A percentile compares a stretch with the other conserved stretches of the same genome.
These are phyloP conservation scores for Aspergillus aculeatinus DNA, from an alignment of 2,329 filamentous ascomycete genomes.

Conservation along the genomic window DNA sequence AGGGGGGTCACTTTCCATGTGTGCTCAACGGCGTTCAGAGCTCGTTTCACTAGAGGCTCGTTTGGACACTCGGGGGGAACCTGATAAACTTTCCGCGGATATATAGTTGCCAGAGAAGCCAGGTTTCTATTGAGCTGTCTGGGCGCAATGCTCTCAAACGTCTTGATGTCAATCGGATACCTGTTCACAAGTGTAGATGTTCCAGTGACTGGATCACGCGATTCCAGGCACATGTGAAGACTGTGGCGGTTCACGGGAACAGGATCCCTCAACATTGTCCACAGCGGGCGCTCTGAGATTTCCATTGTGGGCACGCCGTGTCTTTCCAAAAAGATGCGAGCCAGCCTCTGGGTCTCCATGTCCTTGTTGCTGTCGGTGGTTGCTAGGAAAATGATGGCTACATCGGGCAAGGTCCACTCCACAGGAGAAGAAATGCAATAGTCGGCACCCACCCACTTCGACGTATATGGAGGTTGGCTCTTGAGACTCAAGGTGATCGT, in stretches of 20 bases:
- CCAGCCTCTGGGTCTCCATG: conserved; percentile 32
- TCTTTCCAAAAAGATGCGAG: conserved; percentile 43
- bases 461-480: conserved; percentile 38
- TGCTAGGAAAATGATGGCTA: conserved; percentile 48
- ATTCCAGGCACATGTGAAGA: conserved; percentile 46
- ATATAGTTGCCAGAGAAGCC: conserved; percentile 40
- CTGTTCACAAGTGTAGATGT: conserved; percentile 35
- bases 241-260: conserved; percentile 42
- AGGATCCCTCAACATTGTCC: conserved; percentile 35
- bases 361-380: conserved; percentile 31
- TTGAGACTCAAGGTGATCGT: conserved; percentile 42
- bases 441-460: conserved; percentile 37
- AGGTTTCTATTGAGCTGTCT: conserved; percentile 49
- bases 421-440: conserved; percentile 40
- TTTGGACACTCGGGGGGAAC: conserved; percentile 16
- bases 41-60: conserved; percentile 11
- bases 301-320: conserved; percentile 47
- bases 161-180: conserved; percentile 48
- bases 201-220: conserved; percentile 34
- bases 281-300: conserved; percentile 46
- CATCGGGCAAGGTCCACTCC: conserved; percentile 46
- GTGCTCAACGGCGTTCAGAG: conserved; percentile 26
- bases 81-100: conserved; percentile 27
- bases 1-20: conserved; percentile 25
- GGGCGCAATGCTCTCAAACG: conserved; percentile 49